Evolutionary conservation across 805 yeast species (phyloP), one percentile per base, ranked within the genome.

Genomic region (Tetrapisispora pingtungensis): DNA sequence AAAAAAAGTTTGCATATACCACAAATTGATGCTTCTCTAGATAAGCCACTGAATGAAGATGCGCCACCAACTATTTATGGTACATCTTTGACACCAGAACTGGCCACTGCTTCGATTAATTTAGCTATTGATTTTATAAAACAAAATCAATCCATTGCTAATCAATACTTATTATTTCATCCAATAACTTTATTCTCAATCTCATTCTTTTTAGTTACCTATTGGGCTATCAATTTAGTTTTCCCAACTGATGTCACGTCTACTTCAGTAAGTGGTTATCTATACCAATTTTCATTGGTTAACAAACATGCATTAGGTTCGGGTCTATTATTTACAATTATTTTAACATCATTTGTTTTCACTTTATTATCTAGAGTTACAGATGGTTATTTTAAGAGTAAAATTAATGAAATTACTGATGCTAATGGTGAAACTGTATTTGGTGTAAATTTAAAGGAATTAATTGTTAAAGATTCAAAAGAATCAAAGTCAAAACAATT

Each of bases 91-190:
- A 67, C 66, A 7, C 89, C 89, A 1, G 76, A 73, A 27, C 68
- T 70, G 34, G 69, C 81, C 1, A 74, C 75, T 36, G 84, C 84
- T 10, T 75, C 81, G 1, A 56, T 80, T 44, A 78, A 76, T 46
- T 62, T 83, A 47, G 77, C 81, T 27, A 77, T 84, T 46, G 93
- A 84, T 58, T 77, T 71, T 50, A 65, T 75, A 45, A 64, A 58
- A 45, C 66, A 61, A 47, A 56, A 61, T 33, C 81, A 76, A 55
- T 62, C 78, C 1, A 47, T 61, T 22, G 67, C 77, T 43, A 75
- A 73, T 56, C 69, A 57, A 46, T 54, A 55, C 38, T 54, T 77
- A 33, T 68, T 77, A 40, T 70, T 71, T 67, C 73, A 72, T 56
- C 75, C 73, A 3, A 46, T 66, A 19, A 65, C 76, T 0, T 39